Evolutionary conservation across 768 basidiomycete genomes (phyloP).

Genomic region (Boletus rubescentipes): DNA sequence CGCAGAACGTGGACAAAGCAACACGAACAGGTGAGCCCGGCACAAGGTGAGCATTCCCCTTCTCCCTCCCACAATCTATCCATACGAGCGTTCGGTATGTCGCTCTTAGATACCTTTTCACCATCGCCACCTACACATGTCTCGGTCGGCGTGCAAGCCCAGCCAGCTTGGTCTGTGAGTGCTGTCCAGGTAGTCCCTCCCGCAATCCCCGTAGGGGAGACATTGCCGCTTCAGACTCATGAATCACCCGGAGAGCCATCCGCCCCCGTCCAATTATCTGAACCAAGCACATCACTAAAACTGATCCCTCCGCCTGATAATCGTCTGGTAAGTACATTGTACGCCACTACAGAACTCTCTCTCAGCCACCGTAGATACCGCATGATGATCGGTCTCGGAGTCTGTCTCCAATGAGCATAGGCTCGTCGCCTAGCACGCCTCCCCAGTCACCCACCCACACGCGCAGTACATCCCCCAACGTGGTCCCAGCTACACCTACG

Average conservation of each 20-base stretch:
- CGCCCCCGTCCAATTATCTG: constrained; percentile 5
- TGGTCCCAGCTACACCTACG: constrained; percentile 3
- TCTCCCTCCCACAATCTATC: constrained; percentile 2
- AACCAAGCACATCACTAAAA: constrained; percentile 11
- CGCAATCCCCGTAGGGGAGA: constrained; percentile 14
- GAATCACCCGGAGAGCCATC: constrained; percentile 8
- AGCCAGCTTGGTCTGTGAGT: constrained; percentile 36
- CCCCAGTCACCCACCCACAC: constrained; percentile 21
- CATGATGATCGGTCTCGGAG: constrained; percentile 41
- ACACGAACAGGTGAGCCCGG: constrained; percentile 42
- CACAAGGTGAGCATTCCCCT: constrained; percentile 36
- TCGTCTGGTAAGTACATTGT: constrained; percentile 20
- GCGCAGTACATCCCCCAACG: constrained; percentile 1
- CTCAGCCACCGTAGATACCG: constrained; percentile 34
- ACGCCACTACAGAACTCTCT: background rate
- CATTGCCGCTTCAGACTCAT: background rate
- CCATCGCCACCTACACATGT: constrained; percentile 29
- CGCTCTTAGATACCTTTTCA: constrained; percentile 27
- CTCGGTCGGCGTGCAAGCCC: constrained; percentile 48
- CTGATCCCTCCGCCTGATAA: constrained; percentile 16
- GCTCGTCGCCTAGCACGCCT: constrained; percentile 44
- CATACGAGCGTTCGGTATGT: constrained; percentile 30
- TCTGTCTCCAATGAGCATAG: constrained; percentile 63
- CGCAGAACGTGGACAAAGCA: constrained; percentile 58
- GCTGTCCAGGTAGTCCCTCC: constrained; percentile 38